phyloP scores from a whole-genome alignment of 2,329 filamentous ascomycete genomes.

The Trichoderma cornu-damae region DNA sequence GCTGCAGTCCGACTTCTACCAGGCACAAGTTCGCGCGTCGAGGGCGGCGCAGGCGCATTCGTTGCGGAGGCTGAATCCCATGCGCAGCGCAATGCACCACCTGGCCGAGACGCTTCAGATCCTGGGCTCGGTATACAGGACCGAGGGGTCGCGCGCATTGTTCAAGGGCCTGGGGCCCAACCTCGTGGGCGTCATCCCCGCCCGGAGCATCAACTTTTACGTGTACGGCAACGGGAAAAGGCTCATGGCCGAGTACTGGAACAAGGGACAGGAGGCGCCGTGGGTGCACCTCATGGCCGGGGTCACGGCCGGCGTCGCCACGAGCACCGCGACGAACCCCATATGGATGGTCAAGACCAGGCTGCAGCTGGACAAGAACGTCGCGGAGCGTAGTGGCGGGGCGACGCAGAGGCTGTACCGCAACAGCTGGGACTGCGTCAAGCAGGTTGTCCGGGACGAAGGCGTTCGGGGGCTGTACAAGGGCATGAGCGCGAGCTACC shows the following conservation, averaged over 20 bases:
- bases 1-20: slow-evolving; percentile 91
- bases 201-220: slow-evolving; percentile 88
- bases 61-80: slow-evolving; percentile 50
- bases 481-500: slow-evolving; percentile 83
- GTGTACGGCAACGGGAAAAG: slow-evolving; percentile 89
- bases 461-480: slow-evolving; percentile 80
- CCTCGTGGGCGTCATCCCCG: slow-evolving; percentile 81
- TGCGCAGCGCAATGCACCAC: slow-evolving; percentile 65
- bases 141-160: slow-evolving; percentile 78
- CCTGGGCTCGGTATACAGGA: slow-evolving; percentile 69
- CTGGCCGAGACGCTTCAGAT: slow-evolving; percentile 84
- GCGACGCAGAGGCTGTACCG: slow-evolving; percentile 63
- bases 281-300: slow-evolving; percentile 76
- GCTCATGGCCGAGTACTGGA: slow-evolving; percentile 69
- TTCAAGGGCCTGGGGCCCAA: slow-evolving; percentile 94
- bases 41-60: slow-evolving; percentile 55
- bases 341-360: slow-evolving; percentile 97
- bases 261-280: slow-evolving; percentile 62
- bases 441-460: slow-evolving; percentile 74
- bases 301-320: slow-evolving; percentile 72
- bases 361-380: slow-evolving; percentile 84
- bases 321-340: slow-evolving; percentile 87
- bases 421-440: slow-evolving; percentile 83
- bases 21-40: slow-evolving; percentile 68
- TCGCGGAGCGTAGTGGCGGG: slow-evolving; percentile 55